Conservation (phyloP, 108 stramenopile genomes). For the Skeletonema marinoi region DNA sequence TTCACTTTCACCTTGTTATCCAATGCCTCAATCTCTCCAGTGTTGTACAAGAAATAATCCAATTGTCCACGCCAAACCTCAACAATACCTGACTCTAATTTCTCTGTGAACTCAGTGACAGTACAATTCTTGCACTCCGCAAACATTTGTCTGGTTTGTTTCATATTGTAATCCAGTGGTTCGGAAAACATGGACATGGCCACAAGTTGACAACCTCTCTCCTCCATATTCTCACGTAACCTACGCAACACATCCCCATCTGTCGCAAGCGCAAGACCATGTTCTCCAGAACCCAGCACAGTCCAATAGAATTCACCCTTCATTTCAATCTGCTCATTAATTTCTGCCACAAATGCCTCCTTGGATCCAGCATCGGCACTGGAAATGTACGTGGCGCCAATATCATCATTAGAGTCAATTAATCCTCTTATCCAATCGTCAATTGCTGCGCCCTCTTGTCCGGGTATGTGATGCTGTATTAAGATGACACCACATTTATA, state of each 20-base stretch:
- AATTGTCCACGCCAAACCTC: slow-evolving; percentile 32
- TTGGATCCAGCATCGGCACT: slow-evolving; percentile 16
- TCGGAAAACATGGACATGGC: slow-evolving; percentile 30
- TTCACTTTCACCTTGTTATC: slow-evolving; percentile 27
- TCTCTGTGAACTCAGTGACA: slow-evolving; percentile 17
- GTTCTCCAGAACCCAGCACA: slow-evolving; percentile 25
- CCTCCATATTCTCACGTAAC: slow-evolving; percentile 22
- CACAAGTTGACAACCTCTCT: slow-evolving; percentile 27
- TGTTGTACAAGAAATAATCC: slow-evolving; percentile 47
- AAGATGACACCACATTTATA: slow-evolving; percentile 38
- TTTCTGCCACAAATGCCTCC: slow-evolving; percentile 7
- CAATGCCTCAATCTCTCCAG: background rate
- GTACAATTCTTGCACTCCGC: slow-evolving; percentile 13
- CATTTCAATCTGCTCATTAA: slow-evolving; percentile 16
- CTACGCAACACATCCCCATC: slow-evolving; percentile 13
- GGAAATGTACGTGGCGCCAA: slow-evolving; percentile 24
- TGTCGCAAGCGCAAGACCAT: slow-evolving; percentile 9
- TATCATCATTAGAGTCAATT: slow-evolving; percentile 17
- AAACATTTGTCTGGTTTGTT: slow-evolving; percentile 32
- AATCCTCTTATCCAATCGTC: slow-evolving; percentile 32
- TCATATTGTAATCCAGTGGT: slow-evolving; percentile 31
- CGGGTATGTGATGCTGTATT: slow-evolving; percentile 33
- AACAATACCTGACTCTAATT: slow-evolving; percentile 4
- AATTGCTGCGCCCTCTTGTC: slow-evolving; percentile 13
- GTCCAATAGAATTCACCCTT: slow-evolving; percentile 26